A percentile compares a stretch with the other conserved stretches of the same genome.
Evolutionary conservation across 1,139 yeast species (phyloP).

Genomic region (Blastobotrys serpentis): DNA sequence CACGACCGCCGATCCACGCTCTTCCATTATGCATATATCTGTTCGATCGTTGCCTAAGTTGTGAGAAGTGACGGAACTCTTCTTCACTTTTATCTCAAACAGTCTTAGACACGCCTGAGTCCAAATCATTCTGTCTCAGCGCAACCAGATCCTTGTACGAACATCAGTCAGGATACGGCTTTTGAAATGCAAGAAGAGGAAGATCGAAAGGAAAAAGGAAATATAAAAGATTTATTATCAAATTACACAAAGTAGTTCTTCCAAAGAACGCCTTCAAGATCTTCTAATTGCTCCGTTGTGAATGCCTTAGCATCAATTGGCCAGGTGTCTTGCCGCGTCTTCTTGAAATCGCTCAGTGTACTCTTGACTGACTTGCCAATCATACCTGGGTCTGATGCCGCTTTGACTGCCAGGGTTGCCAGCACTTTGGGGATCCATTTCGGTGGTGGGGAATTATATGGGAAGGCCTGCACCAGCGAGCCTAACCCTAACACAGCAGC

Average conservation of each 20-base stretch:
- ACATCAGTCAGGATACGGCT: background rate
- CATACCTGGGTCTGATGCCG: conserved; percentile 67
- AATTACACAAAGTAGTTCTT: conserved; percentile 82
- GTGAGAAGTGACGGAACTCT: too few relatives aligned
- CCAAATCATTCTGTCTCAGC: background rate
- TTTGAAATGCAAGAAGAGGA: background rate
- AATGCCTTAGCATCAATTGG: conserved; percentile 80
- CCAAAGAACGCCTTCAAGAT: conserved; percentile 91
- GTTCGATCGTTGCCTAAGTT: background rate
- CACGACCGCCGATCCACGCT: background rate
- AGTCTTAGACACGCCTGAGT: background rate
- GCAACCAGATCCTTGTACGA: background rate
- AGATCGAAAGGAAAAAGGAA: background rate
- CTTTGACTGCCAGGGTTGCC: conserved; percentile 64
- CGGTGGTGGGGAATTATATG: conserved; percentile 91
- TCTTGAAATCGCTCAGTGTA: conserved; percentile 79
- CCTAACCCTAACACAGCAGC: conserved; percentile 91
- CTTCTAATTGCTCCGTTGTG: conserved; percentile 77
- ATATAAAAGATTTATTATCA: too few relatives aligned
- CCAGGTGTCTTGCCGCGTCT: conserved; percentile 96
- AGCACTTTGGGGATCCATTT: conserved; percentile 79
- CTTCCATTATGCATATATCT: background rate
- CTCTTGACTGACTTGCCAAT: conserved; percentile 86
- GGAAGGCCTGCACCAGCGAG: conserved; percentile 84
- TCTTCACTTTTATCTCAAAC: background rate